Evolutionary conservation across 805 yeast genomes (phyloP).

Genomic region (Wickerhamomyces ciferrii): DNA sequence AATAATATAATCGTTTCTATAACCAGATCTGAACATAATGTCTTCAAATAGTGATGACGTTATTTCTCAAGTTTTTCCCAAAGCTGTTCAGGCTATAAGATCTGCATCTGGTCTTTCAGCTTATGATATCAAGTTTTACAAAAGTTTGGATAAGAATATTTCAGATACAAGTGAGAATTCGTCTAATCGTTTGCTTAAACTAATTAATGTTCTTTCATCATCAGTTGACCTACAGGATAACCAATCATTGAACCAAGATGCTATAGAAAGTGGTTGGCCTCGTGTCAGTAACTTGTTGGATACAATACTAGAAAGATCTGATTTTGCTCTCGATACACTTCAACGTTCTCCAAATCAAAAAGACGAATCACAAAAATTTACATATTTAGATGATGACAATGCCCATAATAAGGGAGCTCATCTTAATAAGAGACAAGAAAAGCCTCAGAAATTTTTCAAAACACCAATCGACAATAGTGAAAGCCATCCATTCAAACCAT

Average conservation of each 20-base stretch:
- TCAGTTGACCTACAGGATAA: slow-evolving; percentile 27
- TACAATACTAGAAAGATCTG: slow-evolving; percentile 68
- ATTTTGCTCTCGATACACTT: slow-evolving; percentile 52
- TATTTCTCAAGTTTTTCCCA: slow-evolving; percentile 26
- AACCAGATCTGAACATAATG: neutral
- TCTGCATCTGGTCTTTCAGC: slow-evolving; percentile 67
- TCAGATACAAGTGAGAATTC: slow-evolving; percentile 33
- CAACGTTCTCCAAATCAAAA: slow-evolving; percentile 11
- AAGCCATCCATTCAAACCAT: slow-evolving; percentile 70
- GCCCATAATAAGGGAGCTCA: slow-evolving; percentile 8
- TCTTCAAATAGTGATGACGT: neutral
- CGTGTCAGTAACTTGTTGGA: slow-evolving; percentile 61
- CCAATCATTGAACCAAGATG: slow-evolving; percentile 29
- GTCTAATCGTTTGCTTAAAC: slow-evolving; percentile 35
- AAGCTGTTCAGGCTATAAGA: slow-evolving; percentile 53
- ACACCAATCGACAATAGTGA: slow-evolving; percentile 64
- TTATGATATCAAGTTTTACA: slow-evolving; percentile 75
- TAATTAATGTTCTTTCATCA: slow-evolving; percentile 41
- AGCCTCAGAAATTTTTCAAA: slow-evolving; percentile 67
- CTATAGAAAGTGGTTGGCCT: slow-evolving; percentile 52
- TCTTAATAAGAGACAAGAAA: slow-evolving; percentile 32
- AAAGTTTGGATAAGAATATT: slow-evolving; percentile 50
- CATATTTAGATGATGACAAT: slow-evolving; percentile 45
- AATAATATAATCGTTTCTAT: too few relatives aligned
- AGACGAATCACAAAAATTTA: slow-evolving; percentile 19